phyloP scores from a whole-genome alignment of 1,284 basidiomycete genomes.

The Pisolithus thermaeus region DNA sequence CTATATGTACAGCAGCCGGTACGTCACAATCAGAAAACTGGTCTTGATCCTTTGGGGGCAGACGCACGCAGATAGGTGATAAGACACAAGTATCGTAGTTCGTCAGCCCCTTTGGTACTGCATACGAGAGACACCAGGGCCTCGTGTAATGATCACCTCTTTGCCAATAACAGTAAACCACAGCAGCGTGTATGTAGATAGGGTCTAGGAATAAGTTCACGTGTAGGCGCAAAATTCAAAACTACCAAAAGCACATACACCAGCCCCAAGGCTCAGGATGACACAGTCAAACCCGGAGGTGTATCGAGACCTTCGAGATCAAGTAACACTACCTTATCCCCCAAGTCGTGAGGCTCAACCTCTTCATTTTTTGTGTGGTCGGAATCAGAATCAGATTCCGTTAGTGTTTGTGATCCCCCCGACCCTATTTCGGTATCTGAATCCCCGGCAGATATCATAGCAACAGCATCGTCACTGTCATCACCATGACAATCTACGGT shows the following conservation, averaged over 20 bases:
- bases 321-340: constrained; percentile 21
- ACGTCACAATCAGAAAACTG: no score
- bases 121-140: no score
- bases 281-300: constrained; percentile 13
- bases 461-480: constrained; percentile 1
- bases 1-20: no score
- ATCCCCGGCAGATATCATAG: constrained; percentile 11
- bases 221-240: not conserved
- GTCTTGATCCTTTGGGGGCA: no score
- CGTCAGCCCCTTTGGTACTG: no score
- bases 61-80: no score
- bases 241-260: not conserved
- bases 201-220: not conserved
- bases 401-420: constrained; percentile 21
- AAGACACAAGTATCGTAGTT: no score
- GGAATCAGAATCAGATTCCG: constrained; percentile 19
- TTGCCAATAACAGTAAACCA: no score
- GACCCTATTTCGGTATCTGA: constrained; percentile 19
- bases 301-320: constrained; percentile 24
- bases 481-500: constrained; percentile 2
- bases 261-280: not conserved
- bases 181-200: no score
- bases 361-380: constrained; percentile 22
- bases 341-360: constrained; percentile 20
- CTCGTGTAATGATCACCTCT: no score